These are phyloP conservation scores for Leptodermis oblonga DNA, from an alignment of 257 asterid genomes.

Conservation along the genomic window DNA sequence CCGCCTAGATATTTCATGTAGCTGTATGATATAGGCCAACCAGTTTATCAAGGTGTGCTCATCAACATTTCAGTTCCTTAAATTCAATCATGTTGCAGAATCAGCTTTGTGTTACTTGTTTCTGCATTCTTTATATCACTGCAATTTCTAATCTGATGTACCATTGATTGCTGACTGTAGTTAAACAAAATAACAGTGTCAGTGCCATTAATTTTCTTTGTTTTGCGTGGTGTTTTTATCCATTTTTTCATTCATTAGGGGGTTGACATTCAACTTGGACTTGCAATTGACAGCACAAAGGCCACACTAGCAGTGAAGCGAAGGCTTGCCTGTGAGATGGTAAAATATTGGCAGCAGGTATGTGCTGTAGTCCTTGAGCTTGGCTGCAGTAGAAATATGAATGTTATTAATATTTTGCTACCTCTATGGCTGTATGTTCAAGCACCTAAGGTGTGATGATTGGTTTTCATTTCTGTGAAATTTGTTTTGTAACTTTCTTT, in stretches of 20 bases:
- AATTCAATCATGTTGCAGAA: not conserved
- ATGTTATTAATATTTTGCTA: not conserved
- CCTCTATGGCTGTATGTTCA: not conserved
- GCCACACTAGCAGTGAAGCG: constrained; percentile 98
- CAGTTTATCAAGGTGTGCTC: not conserved
- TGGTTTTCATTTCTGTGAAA: not conserved
- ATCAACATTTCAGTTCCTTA: not conserved
- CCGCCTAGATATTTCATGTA: not conserved
- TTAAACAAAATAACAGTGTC: not conserved
- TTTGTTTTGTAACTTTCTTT: too few species aligned
- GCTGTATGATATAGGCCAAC: not conserved
- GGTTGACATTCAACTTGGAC: constrained; percentile 98
- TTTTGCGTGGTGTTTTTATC: constrained; percentile 7
- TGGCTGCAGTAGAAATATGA: not conserved
- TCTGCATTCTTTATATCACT: not conserved
- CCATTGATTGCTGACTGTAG: not conserved
- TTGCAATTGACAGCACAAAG: constrained; percentile 94
- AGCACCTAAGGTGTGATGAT: not conserved
- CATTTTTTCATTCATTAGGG: constrained; percentile 49
- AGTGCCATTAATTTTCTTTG: constrained; percentile 11
- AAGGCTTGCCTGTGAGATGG: constrained; percentile 99
- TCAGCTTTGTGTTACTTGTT: not conserved
- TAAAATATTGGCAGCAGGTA: constrained; percentile 99
- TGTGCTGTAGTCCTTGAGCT: not conserved
- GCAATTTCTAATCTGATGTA: not conserved